Base-by-base conservation (phyloP, 805 yeast species). In the Pichia cephalocereana region DNA sequence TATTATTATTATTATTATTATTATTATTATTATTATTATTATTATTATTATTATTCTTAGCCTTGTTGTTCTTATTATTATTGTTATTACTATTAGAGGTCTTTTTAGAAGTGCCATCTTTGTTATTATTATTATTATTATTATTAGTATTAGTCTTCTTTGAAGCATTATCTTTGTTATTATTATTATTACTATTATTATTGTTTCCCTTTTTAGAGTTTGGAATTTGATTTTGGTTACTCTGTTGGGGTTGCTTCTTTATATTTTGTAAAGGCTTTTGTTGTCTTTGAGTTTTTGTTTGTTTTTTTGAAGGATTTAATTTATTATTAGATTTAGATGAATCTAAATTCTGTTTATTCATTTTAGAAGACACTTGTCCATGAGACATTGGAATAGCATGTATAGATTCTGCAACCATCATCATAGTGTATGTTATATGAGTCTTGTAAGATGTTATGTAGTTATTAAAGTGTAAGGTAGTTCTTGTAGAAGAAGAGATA, bases 11-110 rank as follows among this genome's bases (percentile, higher is more conserved):
- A n/a, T n/a, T n/a, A n/a, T n/a, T 58, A 14, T 38, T 19, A 6
- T 10, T 60, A 49, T 61, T 63, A 40, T 86, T 37, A 77, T 74
- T 54, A 74, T 73, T 46, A 77, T 64, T 28, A 75, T 62, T 52
- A 72, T 74, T 43, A 19, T 30, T 39, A 26, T 44, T 30, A 17
- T 32, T 10, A n/a, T 19, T 27, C 14, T 38, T 26, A 17, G 14
- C 17, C 10, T 45, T 18, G 12, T 30, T 28, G 38, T 38, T 28
- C 6, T 38, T 28, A n/a, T 26, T 26, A 12, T 38, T 38, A 31
- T 28, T 38, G 1, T 30, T 19, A 11, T 30, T n/a, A 19, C 23
- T 44, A 19, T 40, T 27, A 30, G 12, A n/a, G 17, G 10, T 32
- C 15, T 3, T 36, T 18, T 31, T 39, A 0, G 26, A 12, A 9